Evolutionary conservation across 257 asterid species (phyloP).

Genomic region (Lithospermum erythrorhizon): DNA sequence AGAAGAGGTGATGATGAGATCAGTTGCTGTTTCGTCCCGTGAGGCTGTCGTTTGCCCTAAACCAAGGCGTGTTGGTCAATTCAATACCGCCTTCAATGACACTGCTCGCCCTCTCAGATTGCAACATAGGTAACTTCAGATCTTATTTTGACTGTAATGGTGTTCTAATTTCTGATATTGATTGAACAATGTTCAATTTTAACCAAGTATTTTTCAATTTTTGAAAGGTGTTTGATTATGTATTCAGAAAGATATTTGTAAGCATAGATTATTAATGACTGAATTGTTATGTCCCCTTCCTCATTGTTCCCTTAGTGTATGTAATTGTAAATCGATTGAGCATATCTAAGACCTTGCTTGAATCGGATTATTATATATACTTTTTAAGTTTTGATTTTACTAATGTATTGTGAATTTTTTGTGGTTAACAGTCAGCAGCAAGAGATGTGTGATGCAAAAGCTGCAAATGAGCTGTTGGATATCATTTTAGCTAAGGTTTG

Average conservation of each 20-base stretch:
- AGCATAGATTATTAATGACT: background rate
- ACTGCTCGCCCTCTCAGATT: constrained; percentile 48
- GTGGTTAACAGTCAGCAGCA: constrained; percentile 48
- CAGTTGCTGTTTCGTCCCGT: background rate
- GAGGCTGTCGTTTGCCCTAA: constrained; percentile 79
- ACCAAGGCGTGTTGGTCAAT: constrained; percentile 65
- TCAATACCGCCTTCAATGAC: constrained; percentile 36
- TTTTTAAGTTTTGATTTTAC: background rate
- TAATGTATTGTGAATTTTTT: background rate
- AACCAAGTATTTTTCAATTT: too few relatives aligned
- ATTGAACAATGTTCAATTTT: too few relatives aligned
- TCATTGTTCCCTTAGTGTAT: background rate
- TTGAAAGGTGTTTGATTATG: too few relatives aligned
- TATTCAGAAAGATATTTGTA: background rate
- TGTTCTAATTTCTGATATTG: background rate
- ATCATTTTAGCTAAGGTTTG: constrained; percentile 73
- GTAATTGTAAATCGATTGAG: background rate
- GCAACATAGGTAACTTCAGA: constrained; percentile 50
- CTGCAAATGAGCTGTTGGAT: constrained; percentile 80
- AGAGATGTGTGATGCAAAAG: constrained; percentile 63
- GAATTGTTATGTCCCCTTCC: background rate
- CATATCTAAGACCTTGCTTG: background rate
- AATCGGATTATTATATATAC: background rate
- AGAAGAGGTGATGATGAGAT: constrained; percentile 9
- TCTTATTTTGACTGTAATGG: background rate